Evolutionary conservation across 1,284 basidiomycete species (phyloP).

Genomic region (Thelephora terrestris): DNA sequence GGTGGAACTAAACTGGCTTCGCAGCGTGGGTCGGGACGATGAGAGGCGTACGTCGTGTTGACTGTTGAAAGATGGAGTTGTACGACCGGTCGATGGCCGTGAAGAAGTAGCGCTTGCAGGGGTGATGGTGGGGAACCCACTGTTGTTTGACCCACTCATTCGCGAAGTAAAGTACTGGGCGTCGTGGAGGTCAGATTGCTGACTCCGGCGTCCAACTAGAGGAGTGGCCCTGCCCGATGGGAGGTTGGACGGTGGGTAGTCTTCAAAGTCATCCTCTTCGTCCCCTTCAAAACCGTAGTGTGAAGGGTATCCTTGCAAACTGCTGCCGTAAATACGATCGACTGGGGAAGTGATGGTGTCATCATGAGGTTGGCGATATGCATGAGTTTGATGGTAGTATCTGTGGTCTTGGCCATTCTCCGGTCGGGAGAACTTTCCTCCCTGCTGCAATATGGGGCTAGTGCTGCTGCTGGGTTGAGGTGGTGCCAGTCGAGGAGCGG

Average conservation of each 20-base stretch:
- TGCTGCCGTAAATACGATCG: slow-evolving; percentile 13
- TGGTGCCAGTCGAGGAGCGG: slow-evolving; percentile 26
- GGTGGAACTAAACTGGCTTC: slow-evolving; percentile 65
- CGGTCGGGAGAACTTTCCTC: not conserved
- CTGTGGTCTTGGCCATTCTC: not conserved
- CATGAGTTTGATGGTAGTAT: slow-evolving; percentile 24
- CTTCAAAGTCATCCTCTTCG: slow-evolving; percentile 63
- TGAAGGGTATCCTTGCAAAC: slow-evolving; percentile 42
- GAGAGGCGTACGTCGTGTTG: slow-evolving; percentile 22
- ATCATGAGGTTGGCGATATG: slow-evolving; percentile 20
- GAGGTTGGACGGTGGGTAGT: slow-evolving; percentile 45
- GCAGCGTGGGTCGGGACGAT: slow-evolving; percentile 38
- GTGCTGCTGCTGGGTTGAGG: slow-evolving; percentile 35
- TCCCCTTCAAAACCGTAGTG: slow-evolving; percentile 59
- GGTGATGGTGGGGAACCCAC: slow-evolving; percentile 9
- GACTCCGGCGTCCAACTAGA: slow-evolving; percentile 37
- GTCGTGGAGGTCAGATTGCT: slow-evolving; percentile 48
- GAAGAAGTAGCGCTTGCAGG: slow-evolving; percentile 9
- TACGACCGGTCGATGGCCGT: slow-evolving; percentile 21
- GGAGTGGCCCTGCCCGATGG: slow-evolving; percentile 65
- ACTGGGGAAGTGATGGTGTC: not conserved
- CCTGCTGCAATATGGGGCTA: slow-evolving; percentile 23
- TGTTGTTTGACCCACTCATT: slow-evolving; percentile 13
- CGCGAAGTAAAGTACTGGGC: slow-evolving; percentile 16
- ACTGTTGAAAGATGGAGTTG: not conserved